Evolutionary conservation across 371 early-diverging fungal species (phyloP), one percentile per base, ranked within the genome.

Genomic region (Parasitella parasitica): DNA sequence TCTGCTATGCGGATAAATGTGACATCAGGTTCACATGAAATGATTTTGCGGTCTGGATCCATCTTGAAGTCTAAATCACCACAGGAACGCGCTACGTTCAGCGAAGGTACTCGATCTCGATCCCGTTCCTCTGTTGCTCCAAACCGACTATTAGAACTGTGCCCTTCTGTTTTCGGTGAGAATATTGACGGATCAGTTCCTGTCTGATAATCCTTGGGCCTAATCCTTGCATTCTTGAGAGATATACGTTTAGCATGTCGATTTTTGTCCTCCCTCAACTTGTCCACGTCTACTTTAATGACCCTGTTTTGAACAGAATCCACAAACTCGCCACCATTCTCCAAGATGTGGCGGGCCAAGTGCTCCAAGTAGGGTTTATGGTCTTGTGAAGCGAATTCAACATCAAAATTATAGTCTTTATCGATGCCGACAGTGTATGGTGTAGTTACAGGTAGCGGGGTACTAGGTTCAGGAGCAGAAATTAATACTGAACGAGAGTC

Each of bases 401-500:
- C 85, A 24, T 85, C 86, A 83, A 87, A 73, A 43, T 70, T 73
- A 60, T 81, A 81, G 46, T 77, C 70, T 2, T 60, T 67, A 24
- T 75, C 74, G 0, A 64, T 54, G 1, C 75, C 73, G 7, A 61
- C 28, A 18, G 56, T 38, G 22, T 50, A 43, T 53, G 61, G 55
- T 24, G 59, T 57, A 22, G 61, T 49, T 36, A 50, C 63, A 16
- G 67, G 59, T 18, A 54, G 39, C 6, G 59, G 67, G 1, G 71
- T 63, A 0, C 62, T 41, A 18, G 73, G 69, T 20, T 78, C 82
- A 13, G 82, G 80, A 12, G 76, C 78, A 13, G 82, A 76, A 38
- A 79, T 76, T 32, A 84, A 61, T 22, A 92, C 82, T 1, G 90
- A 84, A n/a, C 94, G 84, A 20, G 91, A 89, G 69, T 94, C 93